These are phyloP conservation scores for Suillus sp. DNA, from an alignment of 768 basidiomycete genomes.

Conservation along the genomic window DNA sequence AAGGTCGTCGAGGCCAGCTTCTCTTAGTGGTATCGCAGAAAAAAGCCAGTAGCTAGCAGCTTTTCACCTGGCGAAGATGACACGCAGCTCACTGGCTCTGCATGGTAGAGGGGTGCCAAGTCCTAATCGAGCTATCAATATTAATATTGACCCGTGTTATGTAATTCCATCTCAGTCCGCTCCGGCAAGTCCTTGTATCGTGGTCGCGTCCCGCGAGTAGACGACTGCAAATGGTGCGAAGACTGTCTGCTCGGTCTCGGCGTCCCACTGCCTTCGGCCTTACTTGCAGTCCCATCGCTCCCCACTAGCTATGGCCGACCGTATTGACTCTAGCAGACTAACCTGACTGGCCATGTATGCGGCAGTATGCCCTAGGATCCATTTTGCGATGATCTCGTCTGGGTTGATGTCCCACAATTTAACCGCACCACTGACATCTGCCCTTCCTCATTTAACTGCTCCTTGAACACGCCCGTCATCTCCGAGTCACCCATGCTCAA, in stretches of 20 bases:
- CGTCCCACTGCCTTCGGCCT: background rate
- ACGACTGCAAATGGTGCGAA: background rate
- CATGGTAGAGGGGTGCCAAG: too few relatives aligned
- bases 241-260: slow-evolving; percentile 23
- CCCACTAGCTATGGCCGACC: background rate
- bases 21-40: background rate
- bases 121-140: too few relatives aligned
- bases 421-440: background rate
- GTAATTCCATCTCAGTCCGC: too few relatives aligned
- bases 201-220: background rate
- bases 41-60: background rate
- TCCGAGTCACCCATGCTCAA: background rate
- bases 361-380: too few relatives aligned
- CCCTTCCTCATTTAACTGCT: background rate
- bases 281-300: background rate
- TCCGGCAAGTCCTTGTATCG: too few relatives aligned
- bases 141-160: too few relatives aligned
- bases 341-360: background rate
- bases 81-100: background rate
- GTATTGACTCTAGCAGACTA: background rate
- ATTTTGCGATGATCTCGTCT: background rate
- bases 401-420: background rate
- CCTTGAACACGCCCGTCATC: background rate
- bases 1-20: background rate
- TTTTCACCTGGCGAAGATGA: background rate